Evolutionary conservation across 495 filamentous ascomycete genomes (phyloP).

Genomic region (Neurospora tetrasperma): DNA sequence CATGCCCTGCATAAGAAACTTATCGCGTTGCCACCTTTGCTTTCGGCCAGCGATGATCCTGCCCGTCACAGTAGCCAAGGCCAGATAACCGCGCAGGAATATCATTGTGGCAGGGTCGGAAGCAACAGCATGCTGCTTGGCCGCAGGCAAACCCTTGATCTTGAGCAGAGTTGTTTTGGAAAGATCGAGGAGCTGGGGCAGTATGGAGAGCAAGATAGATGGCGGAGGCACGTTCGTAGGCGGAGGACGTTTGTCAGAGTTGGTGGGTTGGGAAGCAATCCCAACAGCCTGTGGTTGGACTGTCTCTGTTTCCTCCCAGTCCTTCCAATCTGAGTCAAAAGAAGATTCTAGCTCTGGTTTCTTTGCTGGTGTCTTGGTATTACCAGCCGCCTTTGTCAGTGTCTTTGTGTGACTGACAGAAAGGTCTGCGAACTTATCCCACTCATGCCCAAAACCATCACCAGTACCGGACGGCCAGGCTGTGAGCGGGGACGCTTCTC

Average conservation of each 20-base stretch:
- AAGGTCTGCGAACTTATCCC: conserved; percentile 48
- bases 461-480: conserved; percentile 33
- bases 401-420: conserved; percentile 16
- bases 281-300: conserved; percentile 3
- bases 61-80: conserved; percentile 55
- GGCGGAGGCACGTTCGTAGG: conserved; percentile 88
- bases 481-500: conserved; percentile 32
- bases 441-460: conserved; percentile 40
- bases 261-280: background rate
- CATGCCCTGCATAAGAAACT: conserved; percentile 76
- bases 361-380: conserved; percentile 2
- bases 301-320: conserved; percentile 18
- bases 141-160: conserved; percentile 39
- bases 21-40: conserved; percentile 82
- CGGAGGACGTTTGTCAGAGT: conserved; percentile 31
- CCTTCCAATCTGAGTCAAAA: conserved; percentile 34
- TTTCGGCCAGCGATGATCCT: conserved; percentile 80
- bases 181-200: conserved; percentile 54
- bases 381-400: conserved; percentile 9
- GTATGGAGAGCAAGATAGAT: conserved; percentile 64
- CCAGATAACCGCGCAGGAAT: conserved; percentile 45
- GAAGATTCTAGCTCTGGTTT: background rate
- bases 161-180: conserved; percentile 44
- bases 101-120: conserved; percentile 42
- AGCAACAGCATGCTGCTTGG: conserved; percentile 47